Conservation (phyloP, 106 monocot genomes). For the Apostasia shenzhenica region DNA sequence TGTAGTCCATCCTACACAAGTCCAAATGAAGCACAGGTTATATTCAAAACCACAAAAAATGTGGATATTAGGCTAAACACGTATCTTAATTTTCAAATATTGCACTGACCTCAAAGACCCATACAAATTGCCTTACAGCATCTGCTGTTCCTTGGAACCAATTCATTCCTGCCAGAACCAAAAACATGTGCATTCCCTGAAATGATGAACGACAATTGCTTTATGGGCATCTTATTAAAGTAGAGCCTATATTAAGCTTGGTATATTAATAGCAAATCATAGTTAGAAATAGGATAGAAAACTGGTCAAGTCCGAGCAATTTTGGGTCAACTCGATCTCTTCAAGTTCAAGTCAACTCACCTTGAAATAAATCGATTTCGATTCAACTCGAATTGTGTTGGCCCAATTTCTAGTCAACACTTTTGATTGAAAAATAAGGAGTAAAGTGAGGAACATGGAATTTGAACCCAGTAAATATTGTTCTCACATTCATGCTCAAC, state of each 20-base stretch:
- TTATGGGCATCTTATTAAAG: not conserved
- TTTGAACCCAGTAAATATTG: too few species aligned
- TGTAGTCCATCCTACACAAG: constrained; percentile 58
- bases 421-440: too few species aligned
- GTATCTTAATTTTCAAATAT: not conserved
- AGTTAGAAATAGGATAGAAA: not conserved
- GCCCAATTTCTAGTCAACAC: too few species aligned
- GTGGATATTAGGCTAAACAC: not conserved
- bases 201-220: not conserved
- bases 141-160: constrained; percentile 95
- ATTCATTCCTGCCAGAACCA: constrained; percentile 64
- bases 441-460: too few species aligned
- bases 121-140: constrained; percentile 84
- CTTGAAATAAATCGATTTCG: too few species aligned
- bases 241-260: not conserved
- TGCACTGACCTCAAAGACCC: constrained; percentile 82
- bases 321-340: not conserved
- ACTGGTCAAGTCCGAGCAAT: not conserved
- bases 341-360: too few species aligned
- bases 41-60: constrained; percentile 23
- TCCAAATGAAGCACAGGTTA: constrained; percentile 46
- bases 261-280: not conserved
- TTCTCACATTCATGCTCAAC: too few species aligned
- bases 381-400: too few species aligned
- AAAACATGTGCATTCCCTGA: constrained; percentile 30